phyloP scores from a whole-genome alignment of 2,329 filamentous ascomycete genomes.

The Capronia epimyces region DNA sequence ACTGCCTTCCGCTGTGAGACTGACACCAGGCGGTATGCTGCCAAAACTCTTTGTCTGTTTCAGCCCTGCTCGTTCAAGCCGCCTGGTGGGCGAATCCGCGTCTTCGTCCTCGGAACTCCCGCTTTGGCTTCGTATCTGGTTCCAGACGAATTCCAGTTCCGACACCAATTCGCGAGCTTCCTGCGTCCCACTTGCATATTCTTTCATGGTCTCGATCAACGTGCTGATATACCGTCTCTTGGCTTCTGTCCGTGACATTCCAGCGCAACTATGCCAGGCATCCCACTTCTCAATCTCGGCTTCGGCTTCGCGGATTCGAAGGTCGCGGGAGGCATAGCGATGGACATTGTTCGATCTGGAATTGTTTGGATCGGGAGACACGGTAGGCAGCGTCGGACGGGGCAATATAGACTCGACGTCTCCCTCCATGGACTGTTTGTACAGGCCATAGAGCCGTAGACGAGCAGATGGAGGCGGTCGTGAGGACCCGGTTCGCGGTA shows the following conservation, averaged over 20 bases:
- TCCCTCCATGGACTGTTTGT: slow-evolving; percentile 98
- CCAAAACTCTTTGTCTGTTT: slow-evolving; percentile 31
- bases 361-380: slow-evolving; percentile 23
- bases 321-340: slow-evolving; percentile 27
- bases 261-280: slow-evolving; percentile 85
- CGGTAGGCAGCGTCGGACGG: slow-evolving; percentile 52
- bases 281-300: slow-evolving; percentile 52
- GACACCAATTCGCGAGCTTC: slow-evolving; percentile 82
- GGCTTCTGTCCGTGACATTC: slow-evolving; percentile 79
- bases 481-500: slow-evolving; percentile 84
- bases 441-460: slow-evolving; percentile 90
- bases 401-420: slow-evolving; percentile 94
- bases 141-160: slow-evolving; percentile 99
- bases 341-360: slow-evolving; percentile 24
- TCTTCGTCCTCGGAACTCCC: slow-evolving; percentile 32
- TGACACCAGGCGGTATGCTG: slow-evolving; percentile 12
- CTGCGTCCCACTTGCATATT: slow-evolving; percentile 74
- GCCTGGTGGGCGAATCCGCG: slow-evolving; percentile 37
- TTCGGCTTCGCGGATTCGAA: slow-evolving; percentile 42
- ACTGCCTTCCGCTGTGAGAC: slow-evolving; percentile 5
- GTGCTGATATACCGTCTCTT: slow-evolving; percentile 92
- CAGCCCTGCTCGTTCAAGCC: slow-evolving; percentile 45
- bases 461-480: slow-evolving; percentile 81
- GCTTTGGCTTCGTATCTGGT: slow-evolving; percentile 64
- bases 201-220: slow-evolving; percentile 93